Percentiles rank a stretch among this genome's conserved stretches.
Conservation (phyloP, 2,329 filamentous ascomycete genomes). For the Davidsoniella virescens region DNA sequence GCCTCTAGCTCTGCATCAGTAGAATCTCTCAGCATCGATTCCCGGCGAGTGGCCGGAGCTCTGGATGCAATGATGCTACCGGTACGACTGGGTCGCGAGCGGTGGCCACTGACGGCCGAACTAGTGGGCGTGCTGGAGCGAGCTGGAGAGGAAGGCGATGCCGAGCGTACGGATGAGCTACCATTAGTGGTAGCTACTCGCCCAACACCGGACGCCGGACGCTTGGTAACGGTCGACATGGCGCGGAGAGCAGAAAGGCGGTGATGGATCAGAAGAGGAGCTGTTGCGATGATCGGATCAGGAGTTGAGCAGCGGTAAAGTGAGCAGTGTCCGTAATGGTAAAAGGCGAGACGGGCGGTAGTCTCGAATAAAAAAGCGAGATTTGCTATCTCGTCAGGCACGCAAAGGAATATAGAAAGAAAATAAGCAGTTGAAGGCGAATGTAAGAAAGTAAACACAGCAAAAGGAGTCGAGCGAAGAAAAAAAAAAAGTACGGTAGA, state of each 20-base stretch:
- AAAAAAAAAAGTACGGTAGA: neutral
- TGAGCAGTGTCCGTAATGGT: neutral
- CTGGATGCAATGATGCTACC: slow-evolving; percentile 57
- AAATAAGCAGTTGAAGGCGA: neutral
- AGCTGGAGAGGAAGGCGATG: slow-evolving; percentile 23
- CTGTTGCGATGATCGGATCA: neutral
- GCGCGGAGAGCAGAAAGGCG: neutral
- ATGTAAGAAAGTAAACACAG: neutral
- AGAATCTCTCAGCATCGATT: slow-evolving; percentile 27
- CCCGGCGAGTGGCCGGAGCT: slow-evolving; percentile 47
- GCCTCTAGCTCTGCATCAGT: slow-evolving; percentile 48
- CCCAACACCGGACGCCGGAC: slow-evolving; percentile 11
- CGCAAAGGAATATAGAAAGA: too few relatives aligned
- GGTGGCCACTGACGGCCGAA: slow-evolving; percentile 25
- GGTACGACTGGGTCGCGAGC: slow-evolving; percentile 40
- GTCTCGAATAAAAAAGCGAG: neutral
- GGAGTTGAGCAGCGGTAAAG: neutral
- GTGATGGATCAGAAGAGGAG: neutral
- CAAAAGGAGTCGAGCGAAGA: neutral
- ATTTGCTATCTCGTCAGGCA: neutral
- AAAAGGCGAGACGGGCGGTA: neutral
- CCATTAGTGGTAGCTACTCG: slow-evolving; percentile 17
- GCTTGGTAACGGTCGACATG: slow-evolving; percentile 11
- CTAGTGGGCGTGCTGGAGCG: slow-evolving; percentile 18
- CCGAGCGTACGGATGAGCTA: slow-evolving; percentile 25